Conservation (phyloP, 108 stramenopile species). For the Nannochloropsis gaditana region DNA sequence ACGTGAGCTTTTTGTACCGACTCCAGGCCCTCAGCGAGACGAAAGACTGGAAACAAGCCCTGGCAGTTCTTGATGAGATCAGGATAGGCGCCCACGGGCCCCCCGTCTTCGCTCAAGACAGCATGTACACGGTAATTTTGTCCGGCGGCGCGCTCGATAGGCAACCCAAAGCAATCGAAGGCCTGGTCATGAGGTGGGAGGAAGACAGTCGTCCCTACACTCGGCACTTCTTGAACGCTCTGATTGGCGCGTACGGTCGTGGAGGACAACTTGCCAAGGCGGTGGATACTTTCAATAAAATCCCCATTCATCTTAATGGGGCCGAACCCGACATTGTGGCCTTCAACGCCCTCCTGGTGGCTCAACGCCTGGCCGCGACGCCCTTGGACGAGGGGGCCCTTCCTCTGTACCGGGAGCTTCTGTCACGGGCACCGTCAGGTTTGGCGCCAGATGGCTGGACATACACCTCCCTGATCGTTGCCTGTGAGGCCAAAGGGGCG, state of each 20-base stretch:
- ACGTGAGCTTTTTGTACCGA: not conserved
- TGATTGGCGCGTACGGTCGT: not conserved
- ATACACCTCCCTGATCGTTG: not conserved
- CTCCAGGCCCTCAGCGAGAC: not conserved
- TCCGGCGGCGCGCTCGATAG: not conserved
- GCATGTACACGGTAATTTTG: not conserved
- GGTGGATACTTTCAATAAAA: not conserved
- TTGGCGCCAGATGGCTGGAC: not conserved
- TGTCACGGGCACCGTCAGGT: not conserved
- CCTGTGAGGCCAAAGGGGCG: not conserved
- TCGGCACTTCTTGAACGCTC: not conserved
- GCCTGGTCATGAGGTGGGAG: not conserved
- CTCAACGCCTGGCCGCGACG: not conserved
- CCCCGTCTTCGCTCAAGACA: not conserved
- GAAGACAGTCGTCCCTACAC: not conserved
- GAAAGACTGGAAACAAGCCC: not conserved
- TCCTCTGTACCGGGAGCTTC: not conserved
- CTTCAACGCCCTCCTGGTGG: not conserved
- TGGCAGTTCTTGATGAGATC: not conserved
- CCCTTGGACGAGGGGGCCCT: not conserved
- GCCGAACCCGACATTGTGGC: not conserved
- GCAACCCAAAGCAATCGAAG: not conserved
- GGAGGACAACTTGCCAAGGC: not conserved
- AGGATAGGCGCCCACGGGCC: slow-evolving; percentile 3
- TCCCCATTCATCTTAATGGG: not conserved